A percentile compares a stretch with the other conserved stretches of the same genome.
These are phyloP conservation scores for Phytophthora citrophthora DNA, from an alignment of 352 stramenopile species.

Conservation along the genomic window DNA sequence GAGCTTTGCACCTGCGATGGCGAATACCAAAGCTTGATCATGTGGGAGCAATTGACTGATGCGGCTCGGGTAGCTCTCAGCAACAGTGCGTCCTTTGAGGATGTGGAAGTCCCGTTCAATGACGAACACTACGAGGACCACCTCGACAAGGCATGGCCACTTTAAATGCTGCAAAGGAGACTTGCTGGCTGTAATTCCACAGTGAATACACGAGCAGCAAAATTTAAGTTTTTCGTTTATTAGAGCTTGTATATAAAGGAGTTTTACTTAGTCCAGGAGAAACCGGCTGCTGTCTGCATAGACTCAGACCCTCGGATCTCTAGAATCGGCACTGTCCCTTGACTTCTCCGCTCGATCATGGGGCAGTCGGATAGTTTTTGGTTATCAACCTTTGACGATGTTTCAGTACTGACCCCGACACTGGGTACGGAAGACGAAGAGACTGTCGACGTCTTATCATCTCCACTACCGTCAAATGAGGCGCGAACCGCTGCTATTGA, in stretches of 20 bases:
- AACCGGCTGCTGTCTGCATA: conserved; percentile 11
- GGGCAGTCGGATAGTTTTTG: conserved; percentile 32
- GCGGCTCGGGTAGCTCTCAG: conserved; percentile 8
- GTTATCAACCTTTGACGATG: neutral
- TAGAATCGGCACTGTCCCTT: conserved; percentile 40
- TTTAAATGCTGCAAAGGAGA: neutral
- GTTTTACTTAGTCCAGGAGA: conserved; percentile 23
- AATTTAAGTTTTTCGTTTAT: no score
- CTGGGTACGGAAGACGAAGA: conserved; percentile 17
- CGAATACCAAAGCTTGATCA: conserved; percentile 11
- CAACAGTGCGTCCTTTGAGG: conserved; percentile 5
- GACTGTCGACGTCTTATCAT: conserved; percentile 17
- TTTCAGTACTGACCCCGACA: neutral
- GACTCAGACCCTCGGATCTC: conserved; percentile 40
- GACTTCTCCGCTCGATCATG: conserved; percentile 53
- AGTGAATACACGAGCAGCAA: no score
- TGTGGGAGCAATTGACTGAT: conserved; percentile 20
- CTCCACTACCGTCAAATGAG: conserved; percentile 15
- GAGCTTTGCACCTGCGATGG: neutral
- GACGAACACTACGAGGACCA: conserved; percentile 4
- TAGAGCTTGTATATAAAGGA: neutral
- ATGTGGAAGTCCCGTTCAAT: conserved; percentile 3
- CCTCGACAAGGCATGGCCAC: neutral
- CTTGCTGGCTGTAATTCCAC: neutral
- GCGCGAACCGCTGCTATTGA: conserved; percentile 6